These are phyloP conservation scores for Papiliotrema flavescens DNA, from an alignment of 1,284 basidiomycete species.

Conservation along the genomic window DNA sequence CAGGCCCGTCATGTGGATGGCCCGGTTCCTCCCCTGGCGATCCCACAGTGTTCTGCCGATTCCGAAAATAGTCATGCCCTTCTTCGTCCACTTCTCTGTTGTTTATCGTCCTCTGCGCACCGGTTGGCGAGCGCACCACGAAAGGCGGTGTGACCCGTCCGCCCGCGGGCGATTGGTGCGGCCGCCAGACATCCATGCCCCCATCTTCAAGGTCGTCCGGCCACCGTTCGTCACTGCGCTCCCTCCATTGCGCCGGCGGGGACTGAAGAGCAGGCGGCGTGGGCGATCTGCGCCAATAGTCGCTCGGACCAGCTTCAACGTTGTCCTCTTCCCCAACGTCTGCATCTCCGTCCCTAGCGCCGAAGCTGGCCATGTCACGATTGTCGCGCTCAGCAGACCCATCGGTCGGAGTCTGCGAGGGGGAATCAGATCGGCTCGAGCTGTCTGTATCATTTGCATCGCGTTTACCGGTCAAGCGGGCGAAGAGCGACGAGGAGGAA, in stretches of 20 bases:
- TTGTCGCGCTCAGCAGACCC: not conserved
- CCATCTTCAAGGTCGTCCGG: slow-evolving; percentile 5
- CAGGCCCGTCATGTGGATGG: not conserved
- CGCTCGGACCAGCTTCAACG: slow-evolving; percentile 23
- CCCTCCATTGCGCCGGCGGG: slow-evolving; percentile 4
- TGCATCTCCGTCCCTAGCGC: not conserved
- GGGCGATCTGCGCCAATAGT: slow-evolving; percentile 17
- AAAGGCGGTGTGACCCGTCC: not conserved
- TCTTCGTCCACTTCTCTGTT: not conserved
- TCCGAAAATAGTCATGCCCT: not conserved
- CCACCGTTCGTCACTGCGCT: not conserved
- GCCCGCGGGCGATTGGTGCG: not conserved
- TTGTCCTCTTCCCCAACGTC: not conserved
- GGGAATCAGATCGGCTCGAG: not conserved
- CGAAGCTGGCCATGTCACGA: not conserved
- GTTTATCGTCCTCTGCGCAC: not conserved
- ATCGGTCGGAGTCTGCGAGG: not conserved
- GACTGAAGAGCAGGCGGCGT: not conserved
- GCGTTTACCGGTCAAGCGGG: slow-evolving; percentile 3
- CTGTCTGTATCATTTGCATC: slow-evolving; percentile 4
- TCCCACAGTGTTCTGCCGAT: not conserved
- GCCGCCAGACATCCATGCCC: slow-evolving; percentile 6
- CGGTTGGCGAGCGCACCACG: not conserved
- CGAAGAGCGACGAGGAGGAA: slow-evolving; percentile 53
- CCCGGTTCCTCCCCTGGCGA: not conserved